Evolutionary conservation across 345 rosid species (phyloP).

Genomic region (Gossypium longicalyx): DNA sequence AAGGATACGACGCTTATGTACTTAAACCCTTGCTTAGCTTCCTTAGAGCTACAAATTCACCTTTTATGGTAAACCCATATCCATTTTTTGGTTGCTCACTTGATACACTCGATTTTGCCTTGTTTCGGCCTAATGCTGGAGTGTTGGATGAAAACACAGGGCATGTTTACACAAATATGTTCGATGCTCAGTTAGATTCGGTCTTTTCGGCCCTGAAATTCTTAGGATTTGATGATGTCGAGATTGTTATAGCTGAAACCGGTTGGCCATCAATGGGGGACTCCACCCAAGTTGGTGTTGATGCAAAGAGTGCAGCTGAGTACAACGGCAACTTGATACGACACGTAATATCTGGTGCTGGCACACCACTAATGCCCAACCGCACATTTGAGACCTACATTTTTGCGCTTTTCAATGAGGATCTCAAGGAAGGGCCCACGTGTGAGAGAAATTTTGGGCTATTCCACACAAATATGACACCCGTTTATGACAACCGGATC

Average conservation of each 20-base stretch:
- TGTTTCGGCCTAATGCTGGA: conserved; percentile 64
- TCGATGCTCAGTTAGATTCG: conserved; percentile 88
- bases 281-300: conserved; percentile 48
- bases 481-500: conserved; percentile 67
- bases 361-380: conserved; percentile 86
- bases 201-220: conserved; percentile 71
- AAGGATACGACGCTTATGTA: conserved; percentile 58
- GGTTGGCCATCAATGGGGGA: conserved; percentile 92
- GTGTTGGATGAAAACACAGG: conserved; percentile 46
- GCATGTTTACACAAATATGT: conserved; percentile 62
- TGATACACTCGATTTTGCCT: conserved; percentile 68
- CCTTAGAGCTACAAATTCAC: conserved; percentile 51
- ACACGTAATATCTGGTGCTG: conserved; percentile 55
- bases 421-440: conserved; percentile 71
- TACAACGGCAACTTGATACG: conserved; percentile 58
- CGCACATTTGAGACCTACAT: conserved; percentile 81
- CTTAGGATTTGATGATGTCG: conserved; percentile 59
- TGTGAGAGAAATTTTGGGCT: conserved; percentile 72
- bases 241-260: conserved; percentile 77
- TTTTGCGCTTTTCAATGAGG: conserved; percentile 79
- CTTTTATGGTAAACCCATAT: conserved; percentile 79
- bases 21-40: conserved; percentile 75
- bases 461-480: conserved; percentile 60
- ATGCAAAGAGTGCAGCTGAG: conserved; percentile 47
- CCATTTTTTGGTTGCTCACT: conserved; percentile 69